Conservation (phyloP, 2,329 filamentous ascomycete species). For the Verticillium tricorpus region DNA sequence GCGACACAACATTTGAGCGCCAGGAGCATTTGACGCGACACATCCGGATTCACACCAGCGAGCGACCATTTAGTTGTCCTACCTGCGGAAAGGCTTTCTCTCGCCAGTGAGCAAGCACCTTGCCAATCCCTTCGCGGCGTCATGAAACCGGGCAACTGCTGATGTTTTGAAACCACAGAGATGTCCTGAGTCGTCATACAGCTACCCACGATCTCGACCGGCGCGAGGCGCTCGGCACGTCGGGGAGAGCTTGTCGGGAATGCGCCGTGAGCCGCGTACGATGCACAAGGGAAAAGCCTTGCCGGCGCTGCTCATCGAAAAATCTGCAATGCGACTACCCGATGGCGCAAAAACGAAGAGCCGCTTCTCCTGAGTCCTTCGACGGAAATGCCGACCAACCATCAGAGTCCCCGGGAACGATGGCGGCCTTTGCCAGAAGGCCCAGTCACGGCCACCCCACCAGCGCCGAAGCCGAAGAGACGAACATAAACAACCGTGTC, state of each 20-base stretch:
- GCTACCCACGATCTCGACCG: constrained; percentile 4
- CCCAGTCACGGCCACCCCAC: not conserved
- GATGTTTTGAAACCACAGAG: not conserved
- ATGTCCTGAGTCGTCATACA: constrained; percentile 6
- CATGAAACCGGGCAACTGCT: not conserved
- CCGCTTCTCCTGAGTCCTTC: not conserved
- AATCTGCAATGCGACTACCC: constrained; percentile 10
- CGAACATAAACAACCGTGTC: not conserved
- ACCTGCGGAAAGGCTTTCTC: constrained; percentile 8
- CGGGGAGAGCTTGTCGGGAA: constrained; percentile 7
- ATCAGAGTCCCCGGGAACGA: not conserved
- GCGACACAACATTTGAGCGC: constrained; percentile 5
- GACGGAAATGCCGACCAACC: not conserved
- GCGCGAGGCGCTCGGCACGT: not conserved
- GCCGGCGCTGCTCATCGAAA: constrained; percentile 5
- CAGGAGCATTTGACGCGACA: constrained; percentile 8
- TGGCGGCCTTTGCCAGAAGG: not conserved
- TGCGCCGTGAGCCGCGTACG: constrained; percentile 10
- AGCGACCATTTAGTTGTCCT: constrained; percentile 7
- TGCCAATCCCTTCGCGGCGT: not conserved
- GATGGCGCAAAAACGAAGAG: constrained; percentile 1
- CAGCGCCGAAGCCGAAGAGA: not conserved
- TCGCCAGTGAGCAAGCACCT: not conserved
- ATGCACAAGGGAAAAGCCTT: constrained; percentile 8
- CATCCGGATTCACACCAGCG: constrained; percentile 6